Conservation (phyloP, 306 rosid species). For the Glycine tomentella region DNA sequence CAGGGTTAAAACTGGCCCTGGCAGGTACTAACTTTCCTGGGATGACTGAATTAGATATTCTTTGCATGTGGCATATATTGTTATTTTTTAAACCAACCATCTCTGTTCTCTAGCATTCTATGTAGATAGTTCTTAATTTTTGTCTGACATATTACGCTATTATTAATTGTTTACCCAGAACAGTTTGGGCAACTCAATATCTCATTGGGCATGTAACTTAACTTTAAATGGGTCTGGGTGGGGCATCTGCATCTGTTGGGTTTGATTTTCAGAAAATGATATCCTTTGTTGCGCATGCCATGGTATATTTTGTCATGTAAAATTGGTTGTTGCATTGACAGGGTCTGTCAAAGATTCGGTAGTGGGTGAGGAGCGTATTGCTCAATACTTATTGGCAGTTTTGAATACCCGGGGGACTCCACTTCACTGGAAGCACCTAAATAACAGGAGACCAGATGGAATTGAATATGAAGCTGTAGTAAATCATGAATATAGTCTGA, state of each 20-base stretch:
- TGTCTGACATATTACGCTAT: background rate
- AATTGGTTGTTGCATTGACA: slow-evolving; percentile 49
- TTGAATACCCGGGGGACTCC: slow-evolving; percentile 79
- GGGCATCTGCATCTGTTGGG: slow-evolving; percentile 25
- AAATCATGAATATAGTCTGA: slow-evolving; percentile 61
- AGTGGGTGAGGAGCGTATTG: slow-evolving; percentile 94
- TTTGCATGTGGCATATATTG: no score
- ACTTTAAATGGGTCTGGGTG: slow-evolving; percentile 1
- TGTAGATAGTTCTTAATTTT: slow-evolving; percentile 19
- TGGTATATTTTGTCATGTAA: slow-evolving; percentile 32
- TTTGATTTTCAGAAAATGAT: slow-evolving; percentile 32
- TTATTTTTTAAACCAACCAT: background rate
- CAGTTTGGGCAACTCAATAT: slow-evolving; percentile 11
- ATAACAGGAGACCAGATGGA: slow-evolving; percentile 69
- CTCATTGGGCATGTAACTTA: background rate
- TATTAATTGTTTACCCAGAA: background rate
- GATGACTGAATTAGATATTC: no score
- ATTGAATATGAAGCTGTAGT: slow-evolving; percentile 55
- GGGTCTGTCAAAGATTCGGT: slow-evolving; percentile 94
- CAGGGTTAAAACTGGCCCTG: slow-evolving; percentile 92
- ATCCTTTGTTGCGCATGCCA: slow-evolving; percentile 12
- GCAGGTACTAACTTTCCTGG: slow-evolving; percentile 56
- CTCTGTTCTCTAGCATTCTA: background rate
- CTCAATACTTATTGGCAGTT: slow-evolving; percentile 85
- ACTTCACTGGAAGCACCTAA: slow-evolving; percentile 78